Base-by-base conservation (phyloP, 179 eudicot genomes). In the Spergularia azorica region DNA sequence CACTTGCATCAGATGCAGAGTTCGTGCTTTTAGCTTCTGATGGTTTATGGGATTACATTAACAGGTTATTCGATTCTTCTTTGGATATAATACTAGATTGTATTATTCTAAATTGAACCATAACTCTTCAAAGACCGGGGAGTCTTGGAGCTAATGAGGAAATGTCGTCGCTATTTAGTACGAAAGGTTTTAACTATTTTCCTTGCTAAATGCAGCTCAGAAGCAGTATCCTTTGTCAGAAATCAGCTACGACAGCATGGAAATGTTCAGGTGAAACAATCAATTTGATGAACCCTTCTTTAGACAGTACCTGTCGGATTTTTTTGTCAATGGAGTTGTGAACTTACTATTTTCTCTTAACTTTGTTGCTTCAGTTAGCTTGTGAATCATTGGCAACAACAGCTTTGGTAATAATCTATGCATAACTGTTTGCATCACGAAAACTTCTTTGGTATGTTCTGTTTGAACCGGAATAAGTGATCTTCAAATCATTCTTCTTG, bases 11-110 rank as follows among this genome's bases (percentile, higher is more conserved):
- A 55, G 98, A 95, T 83, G 84, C 88, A 56, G 99, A 95, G 52
- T 89, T 93, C 32, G 70, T 89, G 50, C 63, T 95, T 15, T 82
- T 95, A 82, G 99, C 99, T 55, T 91, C 98, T 67, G 98, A 95
- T 86, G 99, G 99, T 62, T 84, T 95, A 74, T 95, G 99, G 99
- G 99, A 95, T 86, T 93, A 95, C 80, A 81, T 95, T 21, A 88
- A 82, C 83, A 91, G 99, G 99, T 95, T 41, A 66, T 84, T 75
- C 21, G 4, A 2, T 36, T 58, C 68, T 16, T 67, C 26, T 67
- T 65, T 52, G 9, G n/a, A 46, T 63, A 54, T 6, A 43, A 50
- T 48, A n/a, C 3, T 2, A 62, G 41, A 66, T 41, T 43, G 15
- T 38, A 11, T 60, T 36, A 18, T 6, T 0, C 50, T 46, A 51